Base-by-base conservation (phyloP, 2,329 filamentous ascomycete species). In the Ceratocystis smalleyi region DNA sequence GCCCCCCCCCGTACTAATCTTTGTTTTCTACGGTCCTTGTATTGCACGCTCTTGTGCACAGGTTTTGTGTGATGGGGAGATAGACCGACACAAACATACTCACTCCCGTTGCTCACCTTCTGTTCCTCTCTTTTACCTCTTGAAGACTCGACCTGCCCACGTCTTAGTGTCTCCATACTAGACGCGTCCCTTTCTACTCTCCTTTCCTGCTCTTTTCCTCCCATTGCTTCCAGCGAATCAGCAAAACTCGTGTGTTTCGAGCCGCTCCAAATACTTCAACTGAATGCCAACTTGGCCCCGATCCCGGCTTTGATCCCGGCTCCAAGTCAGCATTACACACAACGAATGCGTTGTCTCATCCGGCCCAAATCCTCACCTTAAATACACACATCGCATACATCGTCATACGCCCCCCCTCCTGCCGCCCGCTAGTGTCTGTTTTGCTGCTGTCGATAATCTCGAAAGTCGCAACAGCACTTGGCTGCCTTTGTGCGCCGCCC, bases 401-500 rank as follows among this genome's bases (percentile, higher is more conserved):
- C 8, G 43, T 27, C 30, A 35, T 22, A 24, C 19, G 4, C 24
- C 49, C 3, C 45, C 12, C 27, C 40, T 24, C 35, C 47, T n/a
- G 8, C 32, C 19, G 12, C 43, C 35, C 43, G 22, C 55, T 59
- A 51, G 40, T 32, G 27, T 60, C 24, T 59, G 55, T 40, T 7
- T 65, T 57, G 49, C 24, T 27, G 54, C 43, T 51, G 49, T 45
- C 59, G 30, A 51, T 65, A 51, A 55, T 47, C 47, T 60, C 63
- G 54, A 61, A 22, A 30, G 43, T 43, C 40, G 45, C 49, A 57
- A 45, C 35, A 59, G 27, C 47, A 59, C 45, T 47, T 49, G 65
- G 65, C 62, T 61, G 65, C 65, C 65, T 61, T 43, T 32, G 65
- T 59, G 62, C 65, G 61, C 61, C 61, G 27, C 61, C 65, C 32